Evolutionary conservation across 2,329 filamentous ascomycete species (phyloP).

Genomic region (Alternaria dauci): DNA sequence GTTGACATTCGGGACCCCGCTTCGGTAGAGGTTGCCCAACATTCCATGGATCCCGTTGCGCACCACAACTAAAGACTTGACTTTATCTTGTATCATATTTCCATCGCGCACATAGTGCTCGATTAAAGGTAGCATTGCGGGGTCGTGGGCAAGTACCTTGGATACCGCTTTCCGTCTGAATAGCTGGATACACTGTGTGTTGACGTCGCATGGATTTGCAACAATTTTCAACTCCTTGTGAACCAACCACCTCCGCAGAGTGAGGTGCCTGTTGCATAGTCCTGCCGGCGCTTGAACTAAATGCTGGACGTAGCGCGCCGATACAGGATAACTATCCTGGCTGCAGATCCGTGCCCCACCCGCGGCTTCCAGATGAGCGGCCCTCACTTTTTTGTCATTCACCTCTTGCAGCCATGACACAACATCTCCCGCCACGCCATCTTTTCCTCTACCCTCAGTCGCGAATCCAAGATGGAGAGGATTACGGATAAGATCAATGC

Average conservation of each 20-base stretch:
- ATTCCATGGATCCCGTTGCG: not conserved
- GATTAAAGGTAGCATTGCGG: not conserved
- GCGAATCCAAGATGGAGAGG: constrained; percentile 58
- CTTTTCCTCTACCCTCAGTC: constrained; percentile 4
- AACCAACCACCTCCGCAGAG: not conserved
- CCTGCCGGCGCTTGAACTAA: not conserved
- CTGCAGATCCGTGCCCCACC: constrained; percentile 34
- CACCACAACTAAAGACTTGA: too few relatives aligned
- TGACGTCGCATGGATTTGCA: not conserved
- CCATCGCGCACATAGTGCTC: not conserved
- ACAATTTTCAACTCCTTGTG: not conserved
- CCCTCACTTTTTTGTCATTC: constrained; percentile 33
- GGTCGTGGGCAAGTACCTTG: not conserved
- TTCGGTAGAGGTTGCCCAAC: not conserved
- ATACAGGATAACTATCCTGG: constrained; percentile 21
- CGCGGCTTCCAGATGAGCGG: constrained; percentile 30
- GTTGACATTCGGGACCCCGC: constrained; percentile 12
- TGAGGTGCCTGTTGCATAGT: not conserved
- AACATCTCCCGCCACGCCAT: constrained; percentile 21
- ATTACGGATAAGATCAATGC: constrained; percentile 96
- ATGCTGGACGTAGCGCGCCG: not conserved
- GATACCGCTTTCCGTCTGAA: not conserved
- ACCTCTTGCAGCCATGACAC: constrained; percentile 43
- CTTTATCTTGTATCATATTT: not conserved
- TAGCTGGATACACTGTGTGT: not conserved